A percentile compares a stretch with the other conserved stretches of the same genome.
phyloP scores from a whole-genome alignment of 805 yeast species.

The Saccharomycopsis oosterbeekiorum region DNA sequence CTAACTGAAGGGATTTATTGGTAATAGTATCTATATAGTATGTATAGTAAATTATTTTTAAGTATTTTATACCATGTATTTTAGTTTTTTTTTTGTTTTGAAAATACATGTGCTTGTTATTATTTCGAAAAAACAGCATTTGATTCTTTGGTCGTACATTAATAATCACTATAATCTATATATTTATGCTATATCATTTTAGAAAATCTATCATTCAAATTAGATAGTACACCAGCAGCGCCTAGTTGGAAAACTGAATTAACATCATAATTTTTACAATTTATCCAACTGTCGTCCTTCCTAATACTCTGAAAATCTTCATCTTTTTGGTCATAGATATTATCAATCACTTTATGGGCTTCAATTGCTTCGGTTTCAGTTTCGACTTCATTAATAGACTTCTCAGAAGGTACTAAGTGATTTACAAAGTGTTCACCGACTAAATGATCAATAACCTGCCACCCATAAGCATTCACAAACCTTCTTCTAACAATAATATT shows the following conservation, averaged over 20 bases:
- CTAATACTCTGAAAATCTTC: not conserved
- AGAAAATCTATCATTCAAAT: constrained; percentile 17
- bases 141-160: not conserved
- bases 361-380: constrained; percentile 4
- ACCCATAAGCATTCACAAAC: constrained; percentile 74
- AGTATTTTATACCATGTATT: not conserved
- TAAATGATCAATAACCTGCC: constrained; percentile 71
- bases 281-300: constrained; percentile 14
- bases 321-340: not conserved
- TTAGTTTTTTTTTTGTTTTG: not conserved
- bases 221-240: constrained; percentile 17
- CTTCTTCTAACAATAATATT: constrained; percentile 62
- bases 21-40: not conserved
- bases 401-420: not conserved
- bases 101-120: too few species aligned
- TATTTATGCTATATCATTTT: constrained; percentile 7
- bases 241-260: constrained; percentile 18
- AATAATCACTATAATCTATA: not conserved
- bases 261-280: constrained; percentile 17
- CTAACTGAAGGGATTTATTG: not conserved
- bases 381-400: not conserved
- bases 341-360: constrained; percentile 1
- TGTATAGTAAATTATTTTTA: not conserved
- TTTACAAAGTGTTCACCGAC: constrained; percentile 48
- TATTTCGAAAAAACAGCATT: too few species aligned